Evolutionary conservation across 768 basidiomycete species (phyloP), one percentile per base, ranked within the genome.

Genomic region (Rhodotorula kratochvilovae): DNA sequence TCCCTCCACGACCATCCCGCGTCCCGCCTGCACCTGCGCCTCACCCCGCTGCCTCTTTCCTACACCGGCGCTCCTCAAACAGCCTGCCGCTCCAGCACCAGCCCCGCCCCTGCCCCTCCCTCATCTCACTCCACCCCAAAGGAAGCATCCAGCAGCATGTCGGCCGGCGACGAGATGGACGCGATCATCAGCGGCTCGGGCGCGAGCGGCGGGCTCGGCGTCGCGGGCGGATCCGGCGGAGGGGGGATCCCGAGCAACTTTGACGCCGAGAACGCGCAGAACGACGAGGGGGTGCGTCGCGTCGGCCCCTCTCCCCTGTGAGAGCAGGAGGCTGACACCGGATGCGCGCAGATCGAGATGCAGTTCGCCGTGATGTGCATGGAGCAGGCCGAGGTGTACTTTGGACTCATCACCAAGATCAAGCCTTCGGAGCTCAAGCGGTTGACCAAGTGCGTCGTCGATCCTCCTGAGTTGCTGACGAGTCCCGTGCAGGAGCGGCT

Each of bases 371-470:
- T 99, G 66, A 91, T 89, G 80, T 91, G 92, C 21, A 93, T 98
- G 62, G 94, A 99, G 80, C 92, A 98, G 75, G 91, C 94, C 56
- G 91, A 97, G 90, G 92, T 92, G 15, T 97, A 97, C 82, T 95
- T 93, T 89, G 93, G 92, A 79, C 84, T 99, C 55, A 82, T 97
- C 63, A 89, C 89, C 79, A 88, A 87, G 78, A 86, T 96, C 61
- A 80, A 84, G 27, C 93, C 94, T 56, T 84, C 84, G 67, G 86
- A 87, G 56, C 86, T 97, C 71, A 66, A 66, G 43, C 87, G 84
- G 77, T 83, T 98, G 73, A 92, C 94, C 72, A 89, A 88, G 92
- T 94, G 71, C 75, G 82, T 29, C 54, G 21, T 3, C 59, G 19
- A 1, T 19, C 39, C 29, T n/a, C 16, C 58, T 39, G 27, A 11